A percentile compares a stretch with the other conserved stretches of the same genome.
Evolutionary conservation across 257 asterid genomes (phyloP).

Genomic region (Ehretia macrophylla): DNA sequence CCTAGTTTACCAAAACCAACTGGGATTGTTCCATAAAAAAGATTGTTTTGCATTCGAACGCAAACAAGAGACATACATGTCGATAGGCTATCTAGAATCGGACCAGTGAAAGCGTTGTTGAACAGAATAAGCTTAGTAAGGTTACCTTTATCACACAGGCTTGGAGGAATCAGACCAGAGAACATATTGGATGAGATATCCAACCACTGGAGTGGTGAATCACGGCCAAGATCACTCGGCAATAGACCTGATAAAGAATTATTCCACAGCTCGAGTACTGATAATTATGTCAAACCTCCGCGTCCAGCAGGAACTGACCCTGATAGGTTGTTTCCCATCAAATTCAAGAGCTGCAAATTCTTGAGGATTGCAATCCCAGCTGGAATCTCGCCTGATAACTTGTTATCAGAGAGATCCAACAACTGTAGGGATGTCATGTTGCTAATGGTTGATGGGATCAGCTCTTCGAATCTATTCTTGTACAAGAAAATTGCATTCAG

Average conservation of each 20-base stretch:
- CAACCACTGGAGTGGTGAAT: constrained; percentile 37
- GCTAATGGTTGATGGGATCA: constrained; percentile 13
- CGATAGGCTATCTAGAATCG: constrained; percentile 31
- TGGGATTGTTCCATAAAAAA: constrained; percentile 41
- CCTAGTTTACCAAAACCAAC: constrained; percentile 35
- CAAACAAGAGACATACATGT: constrained; percentile 33
- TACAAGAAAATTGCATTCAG: constrained; percentile 38
- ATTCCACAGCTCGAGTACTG: constrained; percentile 52
- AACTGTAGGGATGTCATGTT: neutral
- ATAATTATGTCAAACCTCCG: constrained; percentile 26
- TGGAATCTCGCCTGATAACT: constrained; percentile 13
- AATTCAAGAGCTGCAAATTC: constrained; percentile 5
- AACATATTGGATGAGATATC: constrained; percentile 45
- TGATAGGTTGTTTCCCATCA: constrained; percentile 14
- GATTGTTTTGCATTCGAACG: constrained; percentile 38
- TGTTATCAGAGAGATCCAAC: constrained; percentile 18
- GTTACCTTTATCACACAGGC: constrained; percentile 27
- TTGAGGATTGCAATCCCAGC: neutral
- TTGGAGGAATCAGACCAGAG: constrained; percentile 41
- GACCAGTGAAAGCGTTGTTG: constrained; percentile 39
- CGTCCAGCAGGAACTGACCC: constrained; percentile 22
- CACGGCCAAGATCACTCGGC: constrained; percentile 43
- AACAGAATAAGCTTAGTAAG: constrained; percentile 42
- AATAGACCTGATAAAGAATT: constrained; percentile 44
- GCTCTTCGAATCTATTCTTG: constrained; percentile 29